Percentiles rank a stretch among this genome's conserved stretches.
These are phyloP conservation scores for Penicillium sp. DNA, from an alignment of 2,329 filamentous ascomycete species.

Conservation along the genomic window DNA sequence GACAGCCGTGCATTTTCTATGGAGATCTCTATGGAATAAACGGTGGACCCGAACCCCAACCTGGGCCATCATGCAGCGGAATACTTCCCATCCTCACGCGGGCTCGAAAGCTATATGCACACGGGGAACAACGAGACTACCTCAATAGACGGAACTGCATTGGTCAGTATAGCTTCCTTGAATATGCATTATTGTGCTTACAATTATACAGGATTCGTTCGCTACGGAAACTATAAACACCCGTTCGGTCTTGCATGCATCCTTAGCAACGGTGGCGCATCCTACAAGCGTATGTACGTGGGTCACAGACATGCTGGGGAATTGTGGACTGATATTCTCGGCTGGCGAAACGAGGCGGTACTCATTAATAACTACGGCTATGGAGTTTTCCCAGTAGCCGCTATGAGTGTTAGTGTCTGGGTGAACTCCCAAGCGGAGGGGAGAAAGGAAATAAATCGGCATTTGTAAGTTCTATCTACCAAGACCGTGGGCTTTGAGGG, in stretches of 20 bases:
- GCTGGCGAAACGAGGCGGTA: slow-evolving; percentile 54
- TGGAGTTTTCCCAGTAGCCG: slow-evolving; percentile 55
- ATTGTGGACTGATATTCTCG: slow-evolving; percentile 62
- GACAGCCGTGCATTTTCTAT: slow-evolving; percentile 67
- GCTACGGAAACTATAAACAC: slow-evolving; percentile 51
- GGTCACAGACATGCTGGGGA: slow-evolving; percentile 58
- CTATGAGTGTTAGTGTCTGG: slow-evolving; percentile 60
- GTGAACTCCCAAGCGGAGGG: slow-evolving; percentile 56
- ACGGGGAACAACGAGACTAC: slow-evolving; percentile 64
- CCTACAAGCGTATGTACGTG: slow-evolving; percentile 60
- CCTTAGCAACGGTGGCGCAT: slow-evolving; percentile 52
- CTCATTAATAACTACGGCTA: slow-evolving; percentile 59
- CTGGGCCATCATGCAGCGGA: slow-evolving; percentile 52
- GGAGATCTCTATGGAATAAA: slow-evolving; percentile 65
- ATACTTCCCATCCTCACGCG: slow-evolving; percentile 59
- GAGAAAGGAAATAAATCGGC: slow-evolving; percentile 43
- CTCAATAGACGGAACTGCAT: slow-evolving; percentile 60
- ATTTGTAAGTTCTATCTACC: slow-evolving; percentile 39
- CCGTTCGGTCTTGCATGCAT: slow-evolving; percentile 55
- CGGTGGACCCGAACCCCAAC: slow-evolving; percentile 38
- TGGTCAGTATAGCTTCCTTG: slow-evolving; percentile 35
- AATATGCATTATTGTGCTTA: background rate
- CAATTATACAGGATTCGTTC: slow-evolving; percentile 45
- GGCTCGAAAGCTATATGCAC: slow-evolving; percentile 63
- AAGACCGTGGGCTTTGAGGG: too few species aligned